Evolutionary conservation across 164 flowering plant genomes (phyloP).

Genomic region (Chloranthus sessilifolius): DNA sequence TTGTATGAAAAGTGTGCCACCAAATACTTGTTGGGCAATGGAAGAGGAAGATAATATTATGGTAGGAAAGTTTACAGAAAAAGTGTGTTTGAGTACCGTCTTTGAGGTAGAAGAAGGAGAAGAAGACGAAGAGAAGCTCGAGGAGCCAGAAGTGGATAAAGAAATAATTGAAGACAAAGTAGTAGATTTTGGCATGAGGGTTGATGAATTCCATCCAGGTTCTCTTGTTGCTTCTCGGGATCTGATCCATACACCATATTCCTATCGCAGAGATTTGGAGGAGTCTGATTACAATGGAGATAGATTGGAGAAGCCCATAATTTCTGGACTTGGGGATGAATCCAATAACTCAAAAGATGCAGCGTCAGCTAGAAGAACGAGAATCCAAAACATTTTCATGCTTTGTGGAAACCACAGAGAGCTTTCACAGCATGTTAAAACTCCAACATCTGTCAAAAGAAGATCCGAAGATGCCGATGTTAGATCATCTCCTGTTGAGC

Average conservation of each 20-base stretch:
- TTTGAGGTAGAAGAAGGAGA: conserved; percentile 74
- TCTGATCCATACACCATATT: conserved; percentile 8
- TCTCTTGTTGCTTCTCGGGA: conserved; percentile 17
- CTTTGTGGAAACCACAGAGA: conserved; percentile 94
- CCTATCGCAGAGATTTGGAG: conserved; percentile 10
- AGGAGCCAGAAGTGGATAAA: conserved; percentile 77
- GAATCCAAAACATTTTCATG: conserved; percentile 85
- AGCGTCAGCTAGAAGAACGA: conserved; percentile 42
- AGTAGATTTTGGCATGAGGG: conserved; percentile 20
- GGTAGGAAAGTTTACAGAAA: conserved; percentile 33
- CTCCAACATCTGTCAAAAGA: conserved; percentile 25
- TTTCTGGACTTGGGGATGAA: conserved; percentile 6
- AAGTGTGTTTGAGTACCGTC: conserved; percentile 68
- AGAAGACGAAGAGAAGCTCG: conserved; percentile 27
- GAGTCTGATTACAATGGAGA: conserved; percentile 4
- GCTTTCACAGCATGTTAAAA: conserved; percentile 43
- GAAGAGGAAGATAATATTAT: conserved; percentile 19
- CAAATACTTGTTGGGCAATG: conserved; percentile 1
- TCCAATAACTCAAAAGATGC: conserved; percentile 29
- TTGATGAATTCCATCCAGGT: conserved; percentile 6
- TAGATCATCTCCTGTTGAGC: conserved; percentile 11
- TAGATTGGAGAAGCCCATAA: not conserved
- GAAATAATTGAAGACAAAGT: conserved; percentile 64
- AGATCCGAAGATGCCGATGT: conserved; percentile 21
- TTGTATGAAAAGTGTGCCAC: not conserved